Conservation (phyloP, 2,329 filamentous ascomycete genomes). For the Cylindrodendrum hubeiense region DNA sequence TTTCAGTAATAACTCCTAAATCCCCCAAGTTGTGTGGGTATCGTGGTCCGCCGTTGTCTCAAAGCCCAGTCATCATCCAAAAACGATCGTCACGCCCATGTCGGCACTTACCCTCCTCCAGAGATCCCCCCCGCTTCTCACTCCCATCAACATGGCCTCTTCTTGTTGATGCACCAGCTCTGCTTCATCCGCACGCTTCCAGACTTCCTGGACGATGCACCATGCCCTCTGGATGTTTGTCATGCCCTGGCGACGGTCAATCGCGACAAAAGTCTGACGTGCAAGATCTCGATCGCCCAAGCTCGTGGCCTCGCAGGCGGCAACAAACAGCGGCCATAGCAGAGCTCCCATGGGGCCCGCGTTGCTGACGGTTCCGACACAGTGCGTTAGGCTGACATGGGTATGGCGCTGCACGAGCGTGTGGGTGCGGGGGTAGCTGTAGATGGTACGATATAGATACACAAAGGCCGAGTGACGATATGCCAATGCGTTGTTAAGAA, state of each 20-base stretch:
- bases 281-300: conserved; percentile 65
- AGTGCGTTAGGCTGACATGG: conserved; percentile 64
- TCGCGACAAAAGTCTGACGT: conserved; percentile 62
- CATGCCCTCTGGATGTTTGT: conserved; percentile 73
- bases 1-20: conserved; percentile 37
- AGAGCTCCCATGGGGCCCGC: conserved; percentile 73
- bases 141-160: conserved; percentile 33
- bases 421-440: conserved; percentile 60
- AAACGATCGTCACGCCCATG: conserved; percentile 70
- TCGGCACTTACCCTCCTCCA: conserved; percentile 70
- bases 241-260: conserved; percentile 72
- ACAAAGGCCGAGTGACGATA: conserved; percentile 71
- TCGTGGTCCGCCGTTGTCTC: conserved; percentile 28
- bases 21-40: conserved; percentile 39
- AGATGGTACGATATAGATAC: conserved; percentile 68
- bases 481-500: conserved; percentile 70
- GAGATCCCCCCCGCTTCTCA: conserved; percentile 53
- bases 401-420: conserved; percentile 66
- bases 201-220: conserved; percentile 72
- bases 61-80: conserved; percentile 54
- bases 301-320: conserved; percentile 69
- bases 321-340: conserved; percentile 74
- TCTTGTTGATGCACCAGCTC: conserved; percentile 42
- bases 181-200: conserved; percentile 63
- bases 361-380: conserved; percentile 65